Conservation (phyloP, 2,329 filamentous ascomycete genomes). For the Alternaria hordeiaustralica region DNA sequence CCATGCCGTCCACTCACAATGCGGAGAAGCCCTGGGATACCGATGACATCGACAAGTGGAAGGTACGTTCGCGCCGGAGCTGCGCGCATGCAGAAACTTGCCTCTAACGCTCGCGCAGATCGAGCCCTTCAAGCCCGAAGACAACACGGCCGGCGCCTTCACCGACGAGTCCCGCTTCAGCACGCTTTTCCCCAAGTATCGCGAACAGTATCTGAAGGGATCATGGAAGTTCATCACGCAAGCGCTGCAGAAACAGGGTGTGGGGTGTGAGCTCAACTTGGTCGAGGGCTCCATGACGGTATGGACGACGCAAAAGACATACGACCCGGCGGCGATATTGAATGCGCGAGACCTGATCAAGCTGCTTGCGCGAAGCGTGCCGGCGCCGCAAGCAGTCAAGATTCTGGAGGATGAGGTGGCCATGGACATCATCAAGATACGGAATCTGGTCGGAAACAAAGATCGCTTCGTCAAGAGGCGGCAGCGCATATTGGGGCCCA, state of each 20-base stretch:
- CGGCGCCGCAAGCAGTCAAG: slow-evolving; percentile 89
- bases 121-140: slow-evolving; percentile 81
- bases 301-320: slow-evolving; percentile 90
- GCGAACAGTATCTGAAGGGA: slow-evolving; percentile 90
- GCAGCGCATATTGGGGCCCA: slow-evolving; percentile 89
- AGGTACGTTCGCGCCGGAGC: slow-evolving; percentile 55
- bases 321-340: slow-evolving; percentile 88
- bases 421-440: slow-evolving; percentile 95
- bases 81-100: background rate
- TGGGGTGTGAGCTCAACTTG: slow-evolving; percentile 90
- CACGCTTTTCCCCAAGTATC: slow-evolving; percentile 91
- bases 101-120: slow-evolving; percentile 55
- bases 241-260: slow-evolving; percentile 83
- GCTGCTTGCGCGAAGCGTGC: slow-evolving; percentile 81
- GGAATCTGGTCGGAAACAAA: slow-evolving; percentile 88
- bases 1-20: slow-evolving; percentile 89
- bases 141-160: slow-evolving; percentile 87
- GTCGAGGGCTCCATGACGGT: slow-evolving; percentile 97
- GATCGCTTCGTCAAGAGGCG: slow-evolving; percentile 94
- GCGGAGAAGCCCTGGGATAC: slow-evolving; percentile 81
- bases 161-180: slow-evolving; percentile 91
- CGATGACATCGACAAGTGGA: slow-evolving; percentile 97
- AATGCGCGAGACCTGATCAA: slow-evolving; percentile 96
- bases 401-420: slow-evolving; percentile 92
- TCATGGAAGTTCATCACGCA: slow-evolving; percentile 92